Evolutionary conservation across 768 basidiomycete genomes (phyloP), one percentile per base, ranked within the genome.

Genomic region (Mycena crocata): DNA sequence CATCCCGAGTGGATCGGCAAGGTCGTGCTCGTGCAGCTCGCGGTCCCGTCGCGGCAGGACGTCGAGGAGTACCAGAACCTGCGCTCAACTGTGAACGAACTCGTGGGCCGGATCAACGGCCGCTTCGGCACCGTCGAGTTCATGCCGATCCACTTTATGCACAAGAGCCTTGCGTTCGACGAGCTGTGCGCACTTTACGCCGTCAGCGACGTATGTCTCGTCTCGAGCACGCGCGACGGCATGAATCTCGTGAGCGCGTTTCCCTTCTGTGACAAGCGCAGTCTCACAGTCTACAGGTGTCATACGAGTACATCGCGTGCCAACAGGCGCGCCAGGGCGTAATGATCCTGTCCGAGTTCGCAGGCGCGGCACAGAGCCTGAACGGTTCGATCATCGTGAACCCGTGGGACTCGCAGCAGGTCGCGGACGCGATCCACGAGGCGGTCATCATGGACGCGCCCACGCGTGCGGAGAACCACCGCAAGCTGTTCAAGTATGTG

Each of bases 1-100:
- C 97, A 99, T 77, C 98, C 98, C 5, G 98, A 99, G 80, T 99
- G 96, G 96, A 95, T 99, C 72, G 98, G 98, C 73, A 99, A 97
- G 86, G 93, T 98, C 63, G 98, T 99, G 2, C 85, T 99, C 48
- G 95, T 94, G 12, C 98, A 99, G 81, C 89, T 99, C 7, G 98
- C 98, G 10, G 96, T 99, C 12, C 98, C 98, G 3, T 98, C 96
- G 9, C 87, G 98, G 28, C 96, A 98, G 79, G 98, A 99, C 75
- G 98, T 99, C 57, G 98, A 99, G 80, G 98, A 99, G 80, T 99
- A 99, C 77, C 98, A 99, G 79, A 99, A 98, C 80, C 81, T 99
- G 65, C 90, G 98, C 19, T 90, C 95, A 21, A 94, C 93, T 2
- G 96, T 99, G 57, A 99, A 99, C 83, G 96, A 99, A 78, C 89